These are phyloP conservation scores for Diutina pseudorugosa DNA, from an alignment of 1,139 yeast genomes.

Conservation along the genomic window DNA sequence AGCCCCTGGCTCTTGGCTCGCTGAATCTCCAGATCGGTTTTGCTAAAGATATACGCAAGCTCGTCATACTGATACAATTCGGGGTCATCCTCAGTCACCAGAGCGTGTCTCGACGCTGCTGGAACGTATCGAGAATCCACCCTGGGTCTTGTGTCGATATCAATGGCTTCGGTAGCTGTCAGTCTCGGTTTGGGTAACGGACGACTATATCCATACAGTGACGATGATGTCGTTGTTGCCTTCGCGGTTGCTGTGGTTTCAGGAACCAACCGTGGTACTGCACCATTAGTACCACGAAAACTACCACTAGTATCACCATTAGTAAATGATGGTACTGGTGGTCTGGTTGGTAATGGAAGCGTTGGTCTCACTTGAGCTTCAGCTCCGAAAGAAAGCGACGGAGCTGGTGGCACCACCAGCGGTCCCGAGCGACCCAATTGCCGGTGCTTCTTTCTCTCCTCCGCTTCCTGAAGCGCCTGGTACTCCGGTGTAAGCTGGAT, in stretches of 20 bases:
- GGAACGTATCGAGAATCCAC: too few relatives aligned
- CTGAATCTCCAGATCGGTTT: background rate
- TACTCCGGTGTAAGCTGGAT: background rate
- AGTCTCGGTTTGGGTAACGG: background rate
- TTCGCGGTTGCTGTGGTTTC: too few relatives aligned
- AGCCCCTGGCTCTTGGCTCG: background rate
- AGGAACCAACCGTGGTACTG: background rate
- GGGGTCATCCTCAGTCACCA: background rate
- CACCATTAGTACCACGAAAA: too few relatives aligned
- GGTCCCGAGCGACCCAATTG: background rate
- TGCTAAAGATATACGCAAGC: background rate
- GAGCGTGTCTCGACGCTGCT: background rate
- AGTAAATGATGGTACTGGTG: too few relatives aligned
- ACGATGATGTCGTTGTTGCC: background rate
- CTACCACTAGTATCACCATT: too few relatives aligned
- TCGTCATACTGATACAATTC: background rate
- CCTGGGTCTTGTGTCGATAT: background rate
- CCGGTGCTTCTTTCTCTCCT: background rate
- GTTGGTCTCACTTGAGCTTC: too few relatives aligned
- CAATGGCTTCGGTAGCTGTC: background rate
- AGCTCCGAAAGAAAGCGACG: background rate
- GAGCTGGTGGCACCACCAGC: background rate
- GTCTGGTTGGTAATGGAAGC: too few relatives aligned
- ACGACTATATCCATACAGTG: background rate
- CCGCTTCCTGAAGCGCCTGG: background rate